Conservation (phyloP, 768 basidiomycete genomes). For the Podaxis sp. region DNA sequence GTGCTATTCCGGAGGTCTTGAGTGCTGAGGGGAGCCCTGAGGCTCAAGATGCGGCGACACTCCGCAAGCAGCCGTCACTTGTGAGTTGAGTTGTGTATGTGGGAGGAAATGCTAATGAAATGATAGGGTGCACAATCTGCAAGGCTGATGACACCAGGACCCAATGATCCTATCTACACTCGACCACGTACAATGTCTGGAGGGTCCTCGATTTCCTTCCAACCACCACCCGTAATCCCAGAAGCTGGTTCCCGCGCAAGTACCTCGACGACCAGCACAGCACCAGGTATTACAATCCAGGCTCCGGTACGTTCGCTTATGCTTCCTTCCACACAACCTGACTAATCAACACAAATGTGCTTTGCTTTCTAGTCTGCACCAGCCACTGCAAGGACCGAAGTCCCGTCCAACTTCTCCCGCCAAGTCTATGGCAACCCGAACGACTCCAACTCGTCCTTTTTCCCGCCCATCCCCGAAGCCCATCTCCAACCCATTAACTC, state of each 20-base stretch:
- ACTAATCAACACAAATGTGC: neutral
- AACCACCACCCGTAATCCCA: constrained; percentile 17
- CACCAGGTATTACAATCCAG: constrained; percentile 34
- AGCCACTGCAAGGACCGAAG: neutral
- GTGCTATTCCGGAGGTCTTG: constrained; percentile 54
- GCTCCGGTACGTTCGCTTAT: constrained; percentile 33
- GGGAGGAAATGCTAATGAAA: neutral
- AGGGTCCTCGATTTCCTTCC: constrained; percentile 10
- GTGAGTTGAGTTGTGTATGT: constrained; percentile 26
- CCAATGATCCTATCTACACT: constrained; percentile 19
- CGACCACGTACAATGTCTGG: constrained; percentile 10
- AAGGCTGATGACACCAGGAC: constrained; percentile 15
- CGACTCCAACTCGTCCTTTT: constrained; percentile 5
- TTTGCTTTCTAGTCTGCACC: neutral
- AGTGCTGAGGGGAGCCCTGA: constrained; percentile 41
- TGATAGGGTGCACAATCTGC: constrained; percentile 21
- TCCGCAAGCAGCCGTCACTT: constrained; percentile 34
- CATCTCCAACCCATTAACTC: neutral
- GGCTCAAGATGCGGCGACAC: constrained; percentile 24
- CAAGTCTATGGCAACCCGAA: neutral
- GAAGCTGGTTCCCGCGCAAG: constrained; percentile 13
- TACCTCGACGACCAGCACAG: constrained; percentile 24
- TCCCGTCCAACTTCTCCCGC: neutral
- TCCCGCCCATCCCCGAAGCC: constrained; percentile 6
- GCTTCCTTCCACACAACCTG: neutral